These are phyloP conservation scores for Russula sp. DNA, from an alignment of 768 basidiomycete species.

Conservation along the genomic window DNA sequence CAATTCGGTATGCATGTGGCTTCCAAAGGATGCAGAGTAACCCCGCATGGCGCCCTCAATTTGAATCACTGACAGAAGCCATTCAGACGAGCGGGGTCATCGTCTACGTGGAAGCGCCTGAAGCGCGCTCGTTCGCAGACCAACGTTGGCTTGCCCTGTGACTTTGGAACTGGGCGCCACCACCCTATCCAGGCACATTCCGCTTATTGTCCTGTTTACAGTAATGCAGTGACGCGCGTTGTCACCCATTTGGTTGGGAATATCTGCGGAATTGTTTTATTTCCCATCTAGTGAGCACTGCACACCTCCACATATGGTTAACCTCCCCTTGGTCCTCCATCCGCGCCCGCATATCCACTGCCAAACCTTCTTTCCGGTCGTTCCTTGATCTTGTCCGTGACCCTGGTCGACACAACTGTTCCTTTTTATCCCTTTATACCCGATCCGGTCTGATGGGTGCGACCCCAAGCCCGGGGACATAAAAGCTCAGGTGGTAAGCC, in stretches of 20 bases:
- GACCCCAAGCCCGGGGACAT: slow-evolving; percentile 16
- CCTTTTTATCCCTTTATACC: slow-evolving; percentile 4
- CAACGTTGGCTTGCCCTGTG: slow-evolving; percentile 1
- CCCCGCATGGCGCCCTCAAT: background rate
- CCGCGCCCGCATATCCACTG: background rate
- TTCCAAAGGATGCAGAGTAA: slow-evolving; percentile 7
- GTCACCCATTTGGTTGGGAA: background rate
- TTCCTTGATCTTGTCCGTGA: slow-evolving; percentile 17
- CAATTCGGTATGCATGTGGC: background rate
- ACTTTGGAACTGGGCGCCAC: slow-evolving; percentile 1
- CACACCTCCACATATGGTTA: slow-evolving; percentile 15
- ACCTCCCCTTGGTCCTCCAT: slow-evolving; percentile 10
- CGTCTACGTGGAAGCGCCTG: slow-evolving; percentile 10
- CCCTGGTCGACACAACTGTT: background rate
- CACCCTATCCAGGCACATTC: slow-evolving; percentile 9
- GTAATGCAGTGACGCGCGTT: slow-evolving; percentile 1
- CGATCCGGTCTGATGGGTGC: slow-evolving; percentile 7
- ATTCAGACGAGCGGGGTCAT: background rate
- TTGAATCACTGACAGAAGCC: slow-evolving; percentile 1
- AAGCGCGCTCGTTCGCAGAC: background rate
- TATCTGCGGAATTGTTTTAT: slow-evolving; percentile 2
- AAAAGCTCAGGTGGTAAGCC: slow-evolving; percentile 5
- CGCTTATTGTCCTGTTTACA: slow-evolving; percentile 3
- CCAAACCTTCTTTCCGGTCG: slow-evolving; percentile 11
- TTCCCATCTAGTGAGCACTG: background rate